A percentile compares a stretch with the other conserved stretches of the same genome.
Evolutionary conservation across 2,329 filamentous ascomycete species (phyloP).

Genomic region (Coleophoma eucalyptorum): DNA sequence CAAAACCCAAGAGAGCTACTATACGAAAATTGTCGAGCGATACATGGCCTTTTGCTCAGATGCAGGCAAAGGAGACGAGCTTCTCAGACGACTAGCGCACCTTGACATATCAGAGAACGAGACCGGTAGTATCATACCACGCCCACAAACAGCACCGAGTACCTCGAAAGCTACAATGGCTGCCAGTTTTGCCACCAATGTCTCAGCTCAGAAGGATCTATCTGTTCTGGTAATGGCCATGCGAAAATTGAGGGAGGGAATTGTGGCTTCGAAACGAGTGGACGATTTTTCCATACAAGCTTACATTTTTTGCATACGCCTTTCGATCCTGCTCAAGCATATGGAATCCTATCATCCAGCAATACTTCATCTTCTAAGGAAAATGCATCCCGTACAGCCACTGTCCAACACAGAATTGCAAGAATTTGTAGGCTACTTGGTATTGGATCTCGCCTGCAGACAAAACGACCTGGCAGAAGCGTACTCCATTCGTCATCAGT

Average conservation of each 20-base stretch:
- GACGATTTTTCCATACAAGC: conserved; percentile 84
- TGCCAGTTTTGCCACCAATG: conserved; percentile 8
- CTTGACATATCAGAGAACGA: conserved; percentile 26
- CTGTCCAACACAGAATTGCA: conserved; percentile 69
- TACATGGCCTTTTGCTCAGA: conserved; percentile 88
- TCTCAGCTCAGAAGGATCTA: conserved; percentile 49
- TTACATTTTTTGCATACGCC: conserved; percentile 87
- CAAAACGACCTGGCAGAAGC: conserved; percentile 72
- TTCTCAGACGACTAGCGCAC: conserved; percentile 71
- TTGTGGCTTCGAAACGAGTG: conserved; percentile 71
- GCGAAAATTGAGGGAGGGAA: conserved; percentile 86
- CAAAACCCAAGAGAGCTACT: conserved; percentile 81
- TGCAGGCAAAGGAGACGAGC: conserved; percentile 64
- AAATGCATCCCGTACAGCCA: conserved; percentile 64
- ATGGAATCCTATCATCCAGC: conserved; percentile 89
- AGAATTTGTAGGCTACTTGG: conserved; percentile 76
- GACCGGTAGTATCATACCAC: conserved; percentile 14
- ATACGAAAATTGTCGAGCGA: conserved; percentile 79
- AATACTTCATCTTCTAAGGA: conserved; percentile 71
- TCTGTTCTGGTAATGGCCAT: conserved; percentile 76
- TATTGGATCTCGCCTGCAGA: conserved; percentile 86
- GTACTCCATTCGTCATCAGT: conserved; percentile 59
- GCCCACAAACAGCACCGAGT: conserved; percentile 13
- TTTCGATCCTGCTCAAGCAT: conserved; percentile 75
- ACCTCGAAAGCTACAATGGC: conserved; percentile 6